Evolutionary conservation across 768 basidiomycete species (phyloP), one percentile per base, ranked within the genome.

Genomic region (Tephrocybe sp.): DNA sequence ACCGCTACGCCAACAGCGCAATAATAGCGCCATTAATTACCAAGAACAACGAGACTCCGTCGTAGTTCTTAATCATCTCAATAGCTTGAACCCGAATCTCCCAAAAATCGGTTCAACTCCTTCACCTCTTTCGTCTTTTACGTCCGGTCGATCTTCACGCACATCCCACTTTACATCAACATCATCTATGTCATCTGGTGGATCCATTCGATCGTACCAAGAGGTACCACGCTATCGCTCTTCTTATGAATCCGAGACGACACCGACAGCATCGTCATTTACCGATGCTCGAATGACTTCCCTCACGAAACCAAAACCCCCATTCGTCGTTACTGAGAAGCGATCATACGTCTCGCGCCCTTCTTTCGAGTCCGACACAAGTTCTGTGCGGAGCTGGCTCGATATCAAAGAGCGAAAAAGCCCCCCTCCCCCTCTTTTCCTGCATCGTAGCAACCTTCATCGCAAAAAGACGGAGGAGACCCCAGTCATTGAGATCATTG

Each of bases 391-490:
- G 8, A 53, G 37, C 29, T 39, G 45, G 43, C n/a, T 34, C 13
- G 45, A 49, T 18, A 12, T 27, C 15, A 49, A 50, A 31, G 42
- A 57, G 19, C 33, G 50, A 19, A 46, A 57, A 38, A 11, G n/a
- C 1, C 44, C 45, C 3, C 53, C 54, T 11, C 53, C 58, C 5
- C 54, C 54, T 4, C 50, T 54, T 4, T 42, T 37, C 2, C 52
- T 54, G 11, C 34, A 49, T 6, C 36, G 44, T n/a, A 57, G 49
- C 25, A 55, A 56, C 30, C 33, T 55, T 11, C 42, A 52, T 30
- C 42, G 41, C 11, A 47, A 47, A 12, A 4, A 19, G 15, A 25
- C 33, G 16, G 7, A 23, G 16, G 34, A 40, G 9, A 23, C 37
- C 19, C 30, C 50, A 16, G 41, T 43, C 16, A 50, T 54, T 23